These are phyloP conservation scores for Claviceps pazoutovae DNA, from an alignment of 2,329 filamentous ascomycete species.

Conservation along the genomic window DNA sequence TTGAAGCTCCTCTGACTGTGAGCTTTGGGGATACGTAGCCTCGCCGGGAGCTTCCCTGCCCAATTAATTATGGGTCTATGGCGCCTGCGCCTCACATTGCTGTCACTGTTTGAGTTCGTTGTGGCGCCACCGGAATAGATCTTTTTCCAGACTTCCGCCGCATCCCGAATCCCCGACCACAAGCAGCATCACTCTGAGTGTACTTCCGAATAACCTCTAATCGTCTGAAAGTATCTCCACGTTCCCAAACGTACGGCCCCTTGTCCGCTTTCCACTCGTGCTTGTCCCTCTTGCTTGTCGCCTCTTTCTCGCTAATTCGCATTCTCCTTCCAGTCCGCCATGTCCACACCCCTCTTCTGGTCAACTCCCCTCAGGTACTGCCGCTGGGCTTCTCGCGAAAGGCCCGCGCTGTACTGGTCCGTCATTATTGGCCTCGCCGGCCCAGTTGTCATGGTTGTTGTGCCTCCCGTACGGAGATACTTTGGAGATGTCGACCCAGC, in stretches of 20 bases:
- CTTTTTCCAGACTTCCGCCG: constrained; percentile 1
- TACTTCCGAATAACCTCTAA: constrained; percentile 1
- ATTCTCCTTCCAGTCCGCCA: constrained; percentile 20
- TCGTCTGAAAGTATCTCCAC: not conserved
- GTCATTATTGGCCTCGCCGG: constrained; percentile 59
- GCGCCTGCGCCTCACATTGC: not conserved
- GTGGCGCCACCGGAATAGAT: not conserved
- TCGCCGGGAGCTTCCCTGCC: constrained; percentile 9
- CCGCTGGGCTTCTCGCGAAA: constrained; percentile 76
- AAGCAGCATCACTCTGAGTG: not conserved
- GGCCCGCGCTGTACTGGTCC: constrained; percentile 85
- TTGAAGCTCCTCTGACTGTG: constrained; percentile 1
- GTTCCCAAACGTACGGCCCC: not conserved
- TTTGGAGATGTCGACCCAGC: constrained; percentile 62
- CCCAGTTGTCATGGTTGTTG: constrained; percentile 53
- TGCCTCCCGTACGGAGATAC: constrained; percentile 58
- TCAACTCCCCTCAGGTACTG: constrained; percentile 69
- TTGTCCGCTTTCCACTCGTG: not conserved
- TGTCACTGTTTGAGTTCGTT: not conserved
- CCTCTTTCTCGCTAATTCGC: not conserved
- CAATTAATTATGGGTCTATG: not conserved
- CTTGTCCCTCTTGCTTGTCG: not conserved
- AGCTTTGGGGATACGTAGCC: constrained; percentile 23
- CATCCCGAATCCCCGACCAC: not conserved
- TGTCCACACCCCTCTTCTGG: constrained; percentile 71